phyloP scores from a whole-genome alignment of 768 basidiomycete species.

The Collybiopsis confluens region DNA sequence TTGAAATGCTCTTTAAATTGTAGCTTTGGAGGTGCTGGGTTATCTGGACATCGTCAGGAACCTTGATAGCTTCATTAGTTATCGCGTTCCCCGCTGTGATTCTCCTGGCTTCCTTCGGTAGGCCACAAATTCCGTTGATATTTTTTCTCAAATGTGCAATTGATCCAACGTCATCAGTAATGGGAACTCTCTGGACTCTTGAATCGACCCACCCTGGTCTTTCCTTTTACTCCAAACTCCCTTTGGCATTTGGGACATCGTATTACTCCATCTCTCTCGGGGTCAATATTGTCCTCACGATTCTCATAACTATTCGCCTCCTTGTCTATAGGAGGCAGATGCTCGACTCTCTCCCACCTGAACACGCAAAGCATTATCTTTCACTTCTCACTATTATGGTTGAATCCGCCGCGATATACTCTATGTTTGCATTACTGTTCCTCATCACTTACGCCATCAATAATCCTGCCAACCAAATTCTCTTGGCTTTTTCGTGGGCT shows the following conservation, averaged over 20 bases:
- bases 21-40: slow-evolving; percentile 46
- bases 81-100: slow-evolving; percentile 31
- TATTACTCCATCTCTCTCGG: slow-evolving; percentile 12
- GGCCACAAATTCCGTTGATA: no score
- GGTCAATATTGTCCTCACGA: slow-evolving; percentile 12
- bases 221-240: slow-evolving; percentile 4
- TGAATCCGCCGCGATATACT: slow-evolving; percentile 20
- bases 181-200: slow-evolving; percentile 7
- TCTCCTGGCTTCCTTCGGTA: slow-evolving; percentile 38
- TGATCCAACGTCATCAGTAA: no score
- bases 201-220: slow-evolving; percentile 2
- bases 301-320: slow-evolving; percentile 10
- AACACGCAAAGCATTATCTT: slow-evolving; percentile 12
- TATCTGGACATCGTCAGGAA: slow-evolving; percentile 38
- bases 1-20: not conserved
- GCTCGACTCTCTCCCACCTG: slow-evolving; percentile 9
- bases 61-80: slow-evolving; percentile 24
- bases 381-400: slow-evolving; percentile 14
- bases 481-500: not conserved
- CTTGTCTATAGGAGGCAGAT: slow-evolving; percentile 8
- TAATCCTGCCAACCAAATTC: slow-evolving; percentile 12
- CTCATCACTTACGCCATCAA: slow-evolving; percentile 14
- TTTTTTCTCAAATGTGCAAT: not conserved
- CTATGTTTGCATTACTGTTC: slow-evolving; percentile 14
- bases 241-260: slow-evolving; percentile 1